These are phyloP conservation scores for Triticum dicoccoides DNA, from an alignment of 176 grass and related monocot species.

Conservation along the genomic window DNA sequence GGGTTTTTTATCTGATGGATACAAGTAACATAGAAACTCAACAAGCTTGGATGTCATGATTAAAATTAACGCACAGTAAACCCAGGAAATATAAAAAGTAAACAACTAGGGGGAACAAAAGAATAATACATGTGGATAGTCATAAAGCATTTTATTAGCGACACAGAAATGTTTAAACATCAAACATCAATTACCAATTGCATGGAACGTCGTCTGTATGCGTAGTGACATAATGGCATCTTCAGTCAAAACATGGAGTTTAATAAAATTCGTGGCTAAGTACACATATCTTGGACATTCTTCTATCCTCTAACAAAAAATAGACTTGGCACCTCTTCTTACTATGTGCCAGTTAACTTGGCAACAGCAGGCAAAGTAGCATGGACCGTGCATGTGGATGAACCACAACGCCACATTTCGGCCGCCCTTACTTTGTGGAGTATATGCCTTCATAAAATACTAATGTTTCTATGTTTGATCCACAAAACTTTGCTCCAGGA, in stretches of 20 bases:
- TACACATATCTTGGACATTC: background rate
- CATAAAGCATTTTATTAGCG: conserved; percentile 2
- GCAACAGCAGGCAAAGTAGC: background rate
- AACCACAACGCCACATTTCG: too few species aligned
- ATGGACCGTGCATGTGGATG: background rate
- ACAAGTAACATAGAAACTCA: conserved; percentile 5
- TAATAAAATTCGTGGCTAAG: background rate
- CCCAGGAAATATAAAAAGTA: background rate
- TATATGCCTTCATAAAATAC: too few species aligned
- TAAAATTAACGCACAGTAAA: background rate
- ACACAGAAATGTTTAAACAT: background rate
- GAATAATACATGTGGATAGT: background rate
- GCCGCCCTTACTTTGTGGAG: too few species aligned
- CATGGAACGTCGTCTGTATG: background rate
- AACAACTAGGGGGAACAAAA: background rate
- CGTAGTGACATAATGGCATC: background rate
- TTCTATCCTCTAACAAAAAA: background rate
- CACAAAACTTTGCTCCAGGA: too few species aligned
- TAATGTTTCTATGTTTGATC: too few species aligned
- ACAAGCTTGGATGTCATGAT: conserved; percentile 11
- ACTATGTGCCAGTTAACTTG: background rate
- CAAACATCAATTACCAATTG: background rate
- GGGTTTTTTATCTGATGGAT: conserved; percentile 80
- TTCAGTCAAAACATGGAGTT: background rate
- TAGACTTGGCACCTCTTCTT: background rate